Conservation (phyloP, 2,329 filamentous ascomycete genomes). For the Venturia aucupariae region DNA sequence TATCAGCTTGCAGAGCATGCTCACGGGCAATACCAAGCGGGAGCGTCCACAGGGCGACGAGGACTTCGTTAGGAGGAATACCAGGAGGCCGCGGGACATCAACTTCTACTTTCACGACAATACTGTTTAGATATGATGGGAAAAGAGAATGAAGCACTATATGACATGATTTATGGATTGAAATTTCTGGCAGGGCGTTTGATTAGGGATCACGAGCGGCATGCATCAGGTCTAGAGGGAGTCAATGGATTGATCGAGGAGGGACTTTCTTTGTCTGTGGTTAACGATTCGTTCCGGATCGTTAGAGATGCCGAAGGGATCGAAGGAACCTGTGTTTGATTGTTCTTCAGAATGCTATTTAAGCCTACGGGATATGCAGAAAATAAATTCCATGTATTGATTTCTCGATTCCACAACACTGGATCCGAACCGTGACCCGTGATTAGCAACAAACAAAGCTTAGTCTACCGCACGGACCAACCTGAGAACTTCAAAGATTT, state of each 20-base stretch:
- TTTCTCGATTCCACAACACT: neutral
- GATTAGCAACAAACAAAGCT: neutral
- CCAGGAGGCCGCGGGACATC: slow-evolving; percentile 74
- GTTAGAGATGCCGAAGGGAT: neutral
- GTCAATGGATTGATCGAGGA: neutral
- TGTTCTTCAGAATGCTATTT: neutral
- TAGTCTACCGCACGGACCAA: neutral
- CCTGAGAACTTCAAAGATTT: neutral
- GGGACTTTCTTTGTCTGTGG: neutral
- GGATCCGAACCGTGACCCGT: neutral
- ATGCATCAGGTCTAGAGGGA: slow-evolving; percentile 6
- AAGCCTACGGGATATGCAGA: neutral
- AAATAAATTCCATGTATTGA: neutral
- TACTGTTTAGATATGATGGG: slow-evolving; percentile 31
- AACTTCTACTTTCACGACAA: slow-evolving; percentile 92
- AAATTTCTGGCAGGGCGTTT: neutral
- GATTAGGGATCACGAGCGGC: neutral
- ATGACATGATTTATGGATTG: neutral
- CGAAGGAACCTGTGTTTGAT: neutral
- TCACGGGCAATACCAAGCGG: slow-evolving; percentile 87
- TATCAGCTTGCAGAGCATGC: slow-evolving; percentile 96
- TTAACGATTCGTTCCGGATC: neutral
- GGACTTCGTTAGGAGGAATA: slow-evolving; percentile 77
- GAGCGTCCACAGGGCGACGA: slow-evolving; percentile 85
- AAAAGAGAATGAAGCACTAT: neutral